Conservation (phyloP, 441 rosid species). For the Gossypium schwendimanii region DNA sequence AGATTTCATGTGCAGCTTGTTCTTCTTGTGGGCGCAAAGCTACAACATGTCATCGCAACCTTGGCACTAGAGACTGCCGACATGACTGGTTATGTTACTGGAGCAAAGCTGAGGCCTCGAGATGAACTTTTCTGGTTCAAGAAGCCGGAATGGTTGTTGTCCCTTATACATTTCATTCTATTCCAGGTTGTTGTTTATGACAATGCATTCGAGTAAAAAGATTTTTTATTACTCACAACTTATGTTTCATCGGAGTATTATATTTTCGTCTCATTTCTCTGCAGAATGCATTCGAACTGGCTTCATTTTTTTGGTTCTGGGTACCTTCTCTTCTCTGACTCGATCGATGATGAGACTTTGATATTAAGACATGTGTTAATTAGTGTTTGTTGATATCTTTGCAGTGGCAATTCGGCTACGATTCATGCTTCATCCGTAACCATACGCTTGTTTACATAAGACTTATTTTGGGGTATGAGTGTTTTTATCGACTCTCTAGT, state of each 20-base stretch:
- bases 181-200: constrained; percentile 43
- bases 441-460: constrained; percentile 68
- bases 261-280: constrained; percentile 2
- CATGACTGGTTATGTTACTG: constrained; percentile 29
- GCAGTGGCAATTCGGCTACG: constrained; percentile 70
- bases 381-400: constrained; percentile 15
- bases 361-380: background rate
- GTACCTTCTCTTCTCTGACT: constrained; percentile 34
- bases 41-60: constrained; percentile 67
- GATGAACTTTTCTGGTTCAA: constrained; percentile 73
- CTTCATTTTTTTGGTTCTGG: constrained; percentile 98
- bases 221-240: background rate
- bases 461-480: constrained; percentile 63
- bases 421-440: constrained; percentile 53
- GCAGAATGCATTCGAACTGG: constrained; percentile 67
- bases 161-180: constrained; percentile 53
- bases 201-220: background rate
- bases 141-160: constrained; percentile 52
- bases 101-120: constrained; percentile 44
- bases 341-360: constrained; percentile 7
- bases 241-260: constrained; percentile 10
- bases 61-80: constrained; percentile 52
- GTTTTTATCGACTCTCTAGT: background rate
- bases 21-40: constrained; percentile 52
- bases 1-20: constrained; percentile 36